Base-by-base conservation (phyloP, 345 rosid genomes). In the Eucalyptus victrix region DNA sequence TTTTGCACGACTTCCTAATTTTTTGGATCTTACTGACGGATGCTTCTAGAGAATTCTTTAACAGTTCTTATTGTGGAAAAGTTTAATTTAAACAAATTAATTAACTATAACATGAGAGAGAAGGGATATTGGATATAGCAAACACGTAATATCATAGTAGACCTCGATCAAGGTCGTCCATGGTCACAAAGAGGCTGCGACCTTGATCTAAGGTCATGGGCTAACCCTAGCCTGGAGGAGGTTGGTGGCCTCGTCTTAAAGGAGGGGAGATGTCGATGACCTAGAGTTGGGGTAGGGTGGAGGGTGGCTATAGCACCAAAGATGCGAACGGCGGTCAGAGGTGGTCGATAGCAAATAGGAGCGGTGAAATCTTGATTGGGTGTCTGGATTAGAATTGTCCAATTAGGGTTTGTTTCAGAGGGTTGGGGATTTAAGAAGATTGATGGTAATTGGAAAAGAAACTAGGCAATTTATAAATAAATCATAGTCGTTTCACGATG, bases 131-230 rank as follows among this genome's bases (percentile, higher is more conserved):
- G 37, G 37, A n/a, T 4, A 65, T n/a, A 65, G 1, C 37, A 30
- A 65, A 65, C 10, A 0, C 3, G 0, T 7, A 4, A 13, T 7
- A 7, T 0, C 32, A 65, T 13, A 0, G 10, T 15, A 15, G 37
- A 65, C 37, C 72, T 30, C 37, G 0, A n/a, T 15, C 37, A 15
- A n/a, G 72, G 37, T 65, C 10, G 8, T 65, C 19, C 72, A 4
- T n/a, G 37, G 72, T 65, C 19, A 15, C 19, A 16, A 28, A 28
- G 69, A 62, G 69, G 69, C 2, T 30, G 69, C 8, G 16, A 60
- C 69, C 34, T 60, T 6, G 17, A 28, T 60, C 69, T 60, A 28
- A 28, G 17, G 69, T 60, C 69, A 0, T 1, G 32, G 69, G 69
- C 69, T 60, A 60, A 1, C 17, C 69, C 2, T 62, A 0, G 15